Evolutionary conservation across 2,329 filamentous ascomycete genomes (phyloP).

Genomic region (Zymoseptoria pseudotritici): DNA sequence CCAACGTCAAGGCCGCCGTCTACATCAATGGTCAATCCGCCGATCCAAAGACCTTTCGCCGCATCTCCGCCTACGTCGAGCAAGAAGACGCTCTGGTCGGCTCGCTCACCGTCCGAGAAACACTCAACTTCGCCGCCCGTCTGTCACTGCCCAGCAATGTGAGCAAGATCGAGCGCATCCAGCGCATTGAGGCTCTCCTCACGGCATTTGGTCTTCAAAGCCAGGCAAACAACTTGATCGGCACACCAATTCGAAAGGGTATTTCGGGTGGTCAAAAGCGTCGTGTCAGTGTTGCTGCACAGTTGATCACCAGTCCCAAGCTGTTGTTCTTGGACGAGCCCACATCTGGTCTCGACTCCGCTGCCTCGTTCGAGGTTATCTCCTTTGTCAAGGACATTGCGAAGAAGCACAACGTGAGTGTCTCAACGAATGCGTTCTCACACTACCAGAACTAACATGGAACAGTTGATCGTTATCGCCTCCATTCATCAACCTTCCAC

Average conservation of each 20-base stretch:
- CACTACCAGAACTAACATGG: background rate
- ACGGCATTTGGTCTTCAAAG: conserved; percentile 64
- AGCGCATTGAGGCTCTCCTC: conserved; percentile 60
- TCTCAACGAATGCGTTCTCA: no score
- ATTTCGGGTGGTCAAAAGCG: conserved; percentile 81
- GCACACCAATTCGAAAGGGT: conserved; percentile 75
- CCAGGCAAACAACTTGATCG: conserved; percentile 65
- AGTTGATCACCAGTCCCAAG: conserved; percentile 72
- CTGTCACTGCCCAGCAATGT: conserved; percentile 50
- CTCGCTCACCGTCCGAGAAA: conserved; percentile 72
- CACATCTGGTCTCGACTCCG: conserved; percentile 75
- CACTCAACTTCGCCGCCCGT: conserved; percentile 67
- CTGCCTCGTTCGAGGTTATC: conserved; percentile 68
- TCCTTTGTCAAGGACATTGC: conserved; percentile 63
- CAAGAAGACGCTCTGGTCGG: conserved; percentile 82
- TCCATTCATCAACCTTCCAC: conserved; percentile 83
- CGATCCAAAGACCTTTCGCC: conserved; percentile 50
- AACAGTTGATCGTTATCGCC: conserved; percentile 65
- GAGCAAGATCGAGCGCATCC: conserved; percentile 50
- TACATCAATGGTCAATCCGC: conserved; percentile 56
- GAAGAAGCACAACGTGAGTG: conserved; percentile 54
- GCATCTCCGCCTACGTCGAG: conserved; percentile 71
- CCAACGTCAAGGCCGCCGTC: conserved; percentile 47
- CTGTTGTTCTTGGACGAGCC: conserved; percentile 79
- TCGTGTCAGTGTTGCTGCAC: conserved; percentile 69